phyloP scores from a whole-genome alignment of 768 basidiomycete genomes.

The Kwoniella pini region DNA sequence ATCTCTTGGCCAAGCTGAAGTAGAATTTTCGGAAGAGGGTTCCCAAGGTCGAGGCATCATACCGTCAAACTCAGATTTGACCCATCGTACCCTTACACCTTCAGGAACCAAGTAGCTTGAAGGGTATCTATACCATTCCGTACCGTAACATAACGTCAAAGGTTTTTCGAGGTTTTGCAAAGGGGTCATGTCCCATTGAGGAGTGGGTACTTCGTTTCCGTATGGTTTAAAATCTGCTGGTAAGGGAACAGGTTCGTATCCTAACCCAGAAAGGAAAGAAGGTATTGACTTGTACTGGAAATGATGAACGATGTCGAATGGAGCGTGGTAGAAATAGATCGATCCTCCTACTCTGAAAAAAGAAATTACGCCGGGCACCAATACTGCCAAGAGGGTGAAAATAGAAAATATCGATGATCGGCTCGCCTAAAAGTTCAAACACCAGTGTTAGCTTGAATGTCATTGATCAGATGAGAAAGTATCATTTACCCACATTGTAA shows the following conservation, averaged over 20 bases:
- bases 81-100: slow-evolving; percentile 76
- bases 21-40: slow-evolving; percentile 47
- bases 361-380: slow-evolving; percentile 70
- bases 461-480: not conserved
- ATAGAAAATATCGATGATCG: slow-evolving; percentile 75
- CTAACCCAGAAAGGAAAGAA: slow-evolving; percentile 63
- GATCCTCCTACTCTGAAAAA: slow-evolving; percentile 77
- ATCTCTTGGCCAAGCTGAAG: slow-evolving; percentile 62
- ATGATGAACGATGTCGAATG: slow-evolving; percentile 67
- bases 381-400: slow-evolving; percentile 70
- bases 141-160: slow-evolving; percentile 78
- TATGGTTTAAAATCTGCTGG: slow-evolving; percentile 52
- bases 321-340: slow-evolving; percentile 87
- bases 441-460: not conserved
- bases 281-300: slow-evolving; percentile 81
- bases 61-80: slow-evolving; percentile 89
- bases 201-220: slow-evolving; percentile 61
- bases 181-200: slow-evolving; percentile 60
- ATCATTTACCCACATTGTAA: slow-evolving; percentile 66
- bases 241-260: slow-evolving; percentile 49
- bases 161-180: slow-evolving; percentile 65
- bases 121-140: slow-evolving; percentile 96
- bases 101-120: slow-evolving; percentile 84
- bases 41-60: slow-evolving; percentile 82
- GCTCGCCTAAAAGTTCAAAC: slow-evolving; percentile 58